These are phyloP conservation scores for Silene uniflora DNA, from an alignment of 148 eudicot genomes.

Conservation along the genomic window DNA sequence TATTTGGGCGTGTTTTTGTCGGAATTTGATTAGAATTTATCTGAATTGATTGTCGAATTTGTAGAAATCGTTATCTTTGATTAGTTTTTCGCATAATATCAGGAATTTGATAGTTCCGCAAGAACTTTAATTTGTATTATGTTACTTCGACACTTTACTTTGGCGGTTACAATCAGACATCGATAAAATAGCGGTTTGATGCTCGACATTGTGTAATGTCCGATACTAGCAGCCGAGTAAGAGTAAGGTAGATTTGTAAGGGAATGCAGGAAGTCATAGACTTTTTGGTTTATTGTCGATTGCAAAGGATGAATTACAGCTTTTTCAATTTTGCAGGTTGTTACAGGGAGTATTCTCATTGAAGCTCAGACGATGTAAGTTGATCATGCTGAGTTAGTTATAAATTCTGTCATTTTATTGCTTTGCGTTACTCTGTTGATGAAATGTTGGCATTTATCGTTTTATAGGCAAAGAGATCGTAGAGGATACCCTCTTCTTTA, in stretches of 20 bases:
- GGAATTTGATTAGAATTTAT: not conserved
- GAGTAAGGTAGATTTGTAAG: not conserved
- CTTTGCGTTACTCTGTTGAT: conserved; percentile 7
- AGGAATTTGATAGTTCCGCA: too few species aligned
- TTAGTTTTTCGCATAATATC: too few species aligned
- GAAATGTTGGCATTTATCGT: conserved; percentile 1
- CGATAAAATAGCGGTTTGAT: not conserved
- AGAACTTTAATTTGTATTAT: too few species aligned
- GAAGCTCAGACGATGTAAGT: conserved; percentile 33
- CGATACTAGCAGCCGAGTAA: not conserved
- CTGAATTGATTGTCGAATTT: not conserved
- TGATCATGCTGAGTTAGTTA: not conserved
- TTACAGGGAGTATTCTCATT: conserved; percentile 13
- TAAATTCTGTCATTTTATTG: not conserved
- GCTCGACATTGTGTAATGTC: not conserved
- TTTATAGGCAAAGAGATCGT: conserved; percentile 43
- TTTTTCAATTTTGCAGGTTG: conserved; percentile 20
- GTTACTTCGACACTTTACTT: too few species aligned
- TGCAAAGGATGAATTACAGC: not conserved
- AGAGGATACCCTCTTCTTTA: conserved; percentile 35
- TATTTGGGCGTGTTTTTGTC: too few species aligned
- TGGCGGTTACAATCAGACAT: too few species aligned
- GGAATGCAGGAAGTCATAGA: not conserved
- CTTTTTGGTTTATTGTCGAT: too few species aligned
- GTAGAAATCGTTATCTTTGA: not conserved